Evolutionary conservation across 2,329 filamentous ascomycete species (phyloP).

Genomic region (Xylaria digitata): DNA sequence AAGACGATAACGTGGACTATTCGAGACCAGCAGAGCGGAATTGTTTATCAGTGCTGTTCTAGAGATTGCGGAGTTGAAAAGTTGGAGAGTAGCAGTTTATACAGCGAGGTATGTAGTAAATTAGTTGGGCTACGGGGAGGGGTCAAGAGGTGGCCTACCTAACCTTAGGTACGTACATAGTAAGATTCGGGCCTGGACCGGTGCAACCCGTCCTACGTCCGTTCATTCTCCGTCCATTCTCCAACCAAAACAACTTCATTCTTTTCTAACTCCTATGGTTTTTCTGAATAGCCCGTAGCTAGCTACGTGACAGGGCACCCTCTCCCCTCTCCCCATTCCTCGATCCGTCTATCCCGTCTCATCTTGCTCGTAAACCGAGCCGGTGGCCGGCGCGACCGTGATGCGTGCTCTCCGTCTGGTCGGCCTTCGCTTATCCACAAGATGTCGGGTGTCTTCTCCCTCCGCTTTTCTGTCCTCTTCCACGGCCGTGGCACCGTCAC

Average conservation of each 20-base stretch:
- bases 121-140: too few species aligned
- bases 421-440: constrained; percentile 22
- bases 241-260: constrained; percentile 7
- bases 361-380: neutral
- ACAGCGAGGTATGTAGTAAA: too few species aligned
- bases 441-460: constrained; percentile 12
- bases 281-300: too few species aligned
- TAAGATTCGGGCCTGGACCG: too few species aligned
- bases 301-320: neutral
- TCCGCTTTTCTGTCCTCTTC: neutral
- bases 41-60: too few species aligned
- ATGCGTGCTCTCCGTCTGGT: constrained; percentile 41
- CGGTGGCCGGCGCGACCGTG: constrained; percentile 3
- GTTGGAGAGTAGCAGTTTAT: too few species aligned
- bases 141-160: too few species aligned
- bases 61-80: too few species aligned
- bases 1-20: too few species aligned
- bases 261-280: neutral
- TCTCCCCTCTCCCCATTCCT: neutral
- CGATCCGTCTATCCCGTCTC: neutral
- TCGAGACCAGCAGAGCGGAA: too few species aligned
- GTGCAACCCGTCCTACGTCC: too few species aligned
- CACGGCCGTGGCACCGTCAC: neutral
- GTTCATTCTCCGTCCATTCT: too few species aligned
- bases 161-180: neutral